Conservation (phyloP, 805 yeast species). For the Starmerella floris region DNA sequence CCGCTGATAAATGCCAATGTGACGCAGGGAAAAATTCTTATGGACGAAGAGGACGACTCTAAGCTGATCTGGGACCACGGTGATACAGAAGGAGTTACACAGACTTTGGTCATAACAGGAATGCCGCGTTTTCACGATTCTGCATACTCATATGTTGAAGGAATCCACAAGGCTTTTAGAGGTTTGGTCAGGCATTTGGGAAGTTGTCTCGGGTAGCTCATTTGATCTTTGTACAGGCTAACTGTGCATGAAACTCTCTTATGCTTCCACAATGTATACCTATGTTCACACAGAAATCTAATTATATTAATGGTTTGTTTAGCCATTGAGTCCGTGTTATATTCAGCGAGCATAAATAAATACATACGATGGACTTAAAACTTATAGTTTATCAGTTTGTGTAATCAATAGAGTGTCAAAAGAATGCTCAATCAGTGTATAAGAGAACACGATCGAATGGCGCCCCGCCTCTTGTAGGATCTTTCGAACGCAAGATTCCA, state of each 20-base stretch:
- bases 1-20: slow-evolving; percentile 4
- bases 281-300: too few relatives aligned
- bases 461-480: slow-evolving; percentile 18
- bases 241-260: not conserved
- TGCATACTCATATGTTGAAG: slow-evolving; percentile 19
- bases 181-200: not conserved
- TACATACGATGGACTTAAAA: too few relatives aligned
- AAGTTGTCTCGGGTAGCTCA: not conserved
- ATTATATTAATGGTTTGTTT: too few relatives aligned
- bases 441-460: slow-evolving; percentile 15
- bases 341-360: too few relatives aligned
- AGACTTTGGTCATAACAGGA: slow-evolving; percentile 16
- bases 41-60: slow-evolving; percentile 13
- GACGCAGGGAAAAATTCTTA: slow-evolving; percentile 11
- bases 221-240: too few relatives aligned
- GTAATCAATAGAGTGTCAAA: too few relatives aligned
- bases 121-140: slow-evolving; percentile 17
- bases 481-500: slow-evolving; percentile 33
- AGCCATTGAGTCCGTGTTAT: too few relatives aligned
- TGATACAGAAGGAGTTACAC: slow-evolving; percentile 6
- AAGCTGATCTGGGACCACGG: slow-evolving; percentile 20
- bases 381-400: too few relatives aligned
- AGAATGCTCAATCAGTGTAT: too few relatives aligned
- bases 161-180: slow-evolving; percentile 7
- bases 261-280: too few relatives aligned